A percentile compares a stretch with the other conserved stretches of the same genome.
Evolutionary conservation across 106 monocot species (phyloP).

Genomic region (Alisma plantagoaquatica): DNA sequence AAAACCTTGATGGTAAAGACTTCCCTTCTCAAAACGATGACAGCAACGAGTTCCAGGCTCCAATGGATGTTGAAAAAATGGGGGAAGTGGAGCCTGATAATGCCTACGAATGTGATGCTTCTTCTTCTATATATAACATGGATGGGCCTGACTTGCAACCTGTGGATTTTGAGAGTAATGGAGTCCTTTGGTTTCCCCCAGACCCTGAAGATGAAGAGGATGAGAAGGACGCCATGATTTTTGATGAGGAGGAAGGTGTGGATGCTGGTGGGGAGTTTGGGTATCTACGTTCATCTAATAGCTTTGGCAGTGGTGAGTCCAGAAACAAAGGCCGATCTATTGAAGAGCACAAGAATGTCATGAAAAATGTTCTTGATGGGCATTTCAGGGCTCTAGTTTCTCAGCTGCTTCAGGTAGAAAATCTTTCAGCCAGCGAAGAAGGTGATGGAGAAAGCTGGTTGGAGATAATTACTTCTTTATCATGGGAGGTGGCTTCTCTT

Average conservation of each 20-base stretch:
- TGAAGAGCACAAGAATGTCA: slow-evolving; percentile 71
- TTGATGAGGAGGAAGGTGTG: slow-evolving; percentile 60
- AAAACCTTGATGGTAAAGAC: slow-evolving; percentile 23
- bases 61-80: slow-evolving; percentile 29
- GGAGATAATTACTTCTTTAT: slow-evolving; percentile 66
- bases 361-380: slow-evolving; percentile 76
- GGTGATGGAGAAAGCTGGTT: slow-evolving; percentile 57
- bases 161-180: slow-evolving; percentile 74
- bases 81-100: slow-evolving; percentile 25
- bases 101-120: slow-evolving; percentile 27
- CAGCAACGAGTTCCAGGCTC: slow-evolving; percentile 15
- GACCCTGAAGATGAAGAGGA: slow-evolving; percentile 75
- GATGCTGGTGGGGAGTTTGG: slow-evolving; percentile 66
- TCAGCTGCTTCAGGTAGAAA: slow-evolving; percentile 82
- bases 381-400: slow-evolving; percentile 83
- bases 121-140: slow-evolving; percentile 50
- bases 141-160: slow-evolving; percentile 34
- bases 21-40: slow-evolving; percentile 14
- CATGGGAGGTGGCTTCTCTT: slow-evolving; percentile 85
- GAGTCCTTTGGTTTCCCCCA: slow-evolving; percentile 73
- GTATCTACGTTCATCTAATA: slow-evolving; percentile 44
- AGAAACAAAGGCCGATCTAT: slow-evolving; percentile 30
- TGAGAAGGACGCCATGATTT: slow-evolving; percentile 33
- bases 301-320: slow-evolving; percentile 53
- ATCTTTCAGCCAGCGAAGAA: slow-evolving; percentile 42